Conservation (phyloP, 1,284 basidiomycete species). For the Papiliotrema nemorosa region DNA sequence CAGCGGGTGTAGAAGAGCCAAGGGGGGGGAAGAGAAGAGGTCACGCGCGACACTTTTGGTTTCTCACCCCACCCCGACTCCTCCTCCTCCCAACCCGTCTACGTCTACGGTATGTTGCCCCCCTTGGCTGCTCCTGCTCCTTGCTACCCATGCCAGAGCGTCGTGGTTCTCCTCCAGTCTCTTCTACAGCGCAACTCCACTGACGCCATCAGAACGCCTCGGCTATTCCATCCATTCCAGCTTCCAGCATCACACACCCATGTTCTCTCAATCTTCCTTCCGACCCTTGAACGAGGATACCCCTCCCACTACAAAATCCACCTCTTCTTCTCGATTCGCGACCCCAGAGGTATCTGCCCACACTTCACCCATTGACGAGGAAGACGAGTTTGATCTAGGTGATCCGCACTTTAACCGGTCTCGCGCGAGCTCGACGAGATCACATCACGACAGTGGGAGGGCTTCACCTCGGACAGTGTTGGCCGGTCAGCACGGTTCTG, state of each 20-base stretch:
- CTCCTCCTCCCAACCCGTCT: too few relatives aligned
- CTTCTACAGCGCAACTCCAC: too few relatives aligned
- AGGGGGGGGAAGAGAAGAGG: too few relatives aligned
- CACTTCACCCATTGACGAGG: neutral
- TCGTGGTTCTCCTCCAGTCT: too few relatives aligned
- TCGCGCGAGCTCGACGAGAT: neutral
- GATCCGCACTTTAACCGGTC: constrained; percentile 2
- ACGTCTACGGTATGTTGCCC: too few relatives aligned
- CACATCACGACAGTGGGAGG: neutral
- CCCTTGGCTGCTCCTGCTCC: too few relatives aligned
- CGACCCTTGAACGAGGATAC: neutral
- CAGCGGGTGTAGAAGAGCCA: too few relatives aligned
- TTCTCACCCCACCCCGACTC: too few relatives aligned
- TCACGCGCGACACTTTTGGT: too few relatives aligned
- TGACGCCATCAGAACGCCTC: neutral
- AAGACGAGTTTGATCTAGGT: constrained; percentile 5
- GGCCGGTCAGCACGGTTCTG: neutral
- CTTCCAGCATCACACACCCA: neutral
- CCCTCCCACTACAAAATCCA: neutral
- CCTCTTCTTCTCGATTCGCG: neutral
- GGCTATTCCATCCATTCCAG: neutral
- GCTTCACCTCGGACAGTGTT: too few relatives aligned
- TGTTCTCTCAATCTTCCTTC: constrained; percentile 8
- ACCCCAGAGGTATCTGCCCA: neutral
- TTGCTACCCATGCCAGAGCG: too few relatives aligned